A percentile compares a stretch with the other conserved stretches of the same genome.
Conservation (phyloP, 176 grass and related monocot genomes). For the Pontederia crassipes region DNA sequence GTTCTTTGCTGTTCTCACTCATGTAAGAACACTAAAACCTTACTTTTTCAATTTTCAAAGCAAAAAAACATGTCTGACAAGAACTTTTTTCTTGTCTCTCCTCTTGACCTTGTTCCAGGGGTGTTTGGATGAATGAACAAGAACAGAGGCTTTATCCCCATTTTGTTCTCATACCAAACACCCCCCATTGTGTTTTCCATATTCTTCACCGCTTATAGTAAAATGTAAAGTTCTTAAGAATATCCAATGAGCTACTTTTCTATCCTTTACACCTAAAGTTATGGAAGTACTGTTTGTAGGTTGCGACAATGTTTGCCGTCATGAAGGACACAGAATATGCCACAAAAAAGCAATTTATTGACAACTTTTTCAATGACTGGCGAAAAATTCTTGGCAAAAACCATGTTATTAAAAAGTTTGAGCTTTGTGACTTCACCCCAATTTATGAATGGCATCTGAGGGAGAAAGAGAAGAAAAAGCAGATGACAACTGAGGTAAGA, state of each 20-base stretch:
- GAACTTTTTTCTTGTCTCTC: no score
- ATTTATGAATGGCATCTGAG: slow-evolving; percentile 92
- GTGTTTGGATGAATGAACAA: no score
- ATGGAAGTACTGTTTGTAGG: slow-evolving; percentile 26
- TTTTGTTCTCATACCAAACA: no score
- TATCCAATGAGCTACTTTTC: slow-evolving; percentile 1
- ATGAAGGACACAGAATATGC: slow-evolving; percentile 93
- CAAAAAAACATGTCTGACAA: no score
- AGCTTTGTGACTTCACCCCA: slow-evolving; percentile 81
- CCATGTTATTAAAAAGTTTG: slow-evolving; percentile 89
- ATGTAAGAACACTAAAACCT: no score
- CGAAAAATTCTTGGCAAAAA: slow-evolving; percentile 72
- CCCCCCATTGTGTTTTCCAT: no score
- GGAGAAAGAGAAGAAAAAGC: slow-evolving; percentile 97
- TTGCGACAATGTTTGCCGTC: slow-evolving; percentile 99
- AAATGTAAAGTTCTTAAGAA: neutral
- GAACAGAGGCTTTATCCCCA: no score
- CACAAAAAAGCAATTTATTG: slow-evolving; percentile 51
- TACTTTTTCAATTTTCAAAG: no score
- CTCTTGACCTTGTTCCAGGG: no score
- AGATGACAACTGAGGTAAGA: slow-evolving; percentile 78
- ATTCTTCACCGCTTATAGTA: no score
- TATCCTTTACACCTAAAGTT: neutral
- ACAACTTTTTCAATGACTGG: slow-evolving; percentile 91
- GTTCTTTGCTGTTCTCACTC: no score